Evolutionary conservation across 805 yeast genomes (phyloP).

Genomic region (Ogataea parapolymorpha): DNA sequence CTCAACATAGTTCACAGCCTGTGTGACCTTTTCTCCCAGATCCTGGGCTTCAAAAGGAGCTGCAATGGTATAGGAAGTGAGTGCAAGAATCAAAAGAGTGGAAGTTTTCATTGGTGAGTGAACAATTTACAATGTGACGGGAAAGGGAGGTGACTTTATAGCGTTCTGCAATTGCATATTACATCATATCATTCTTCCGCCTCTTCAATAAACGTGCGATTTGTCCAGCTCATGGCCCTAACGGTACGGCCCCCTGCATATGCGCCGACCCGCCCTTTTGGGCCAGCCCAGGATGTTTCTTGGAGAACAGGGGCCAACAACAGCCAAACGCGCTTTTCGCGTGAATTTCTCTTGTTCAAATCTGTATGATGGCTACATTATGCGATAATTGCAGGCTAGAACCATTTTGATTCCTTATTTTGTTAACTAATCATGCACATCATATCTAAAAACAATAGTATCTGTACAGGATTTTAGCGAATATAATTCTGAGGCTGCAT

Average conservation of each 20-base stretch:
- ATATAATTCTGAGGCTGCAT: neutral
- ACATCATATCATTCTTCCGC: neutral
- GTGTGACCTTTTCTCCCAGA: neutral
- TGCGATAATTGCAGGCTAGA: neutral
- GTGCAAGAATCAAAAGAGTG: constrained; percentile 6
- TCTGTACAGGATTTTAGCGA: constrained; percentile 3
- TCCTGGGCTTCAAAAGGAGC: constrained; percentile 9
- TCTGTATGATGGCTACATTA: neutral
- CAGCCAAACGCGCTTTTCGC: neutral
- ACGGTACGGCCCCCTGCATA: neutral
- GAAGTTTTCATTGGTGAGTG: constrained; percentile 7
- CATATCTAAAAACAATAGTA: constrained; percentile 4
- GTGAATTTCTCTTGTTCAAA: neutral
- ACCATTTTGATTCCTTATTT: neutral
- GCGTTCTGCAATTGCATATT: neutral
- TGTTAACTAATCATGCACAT: neutral
- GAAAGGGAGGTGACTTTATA: neutral
- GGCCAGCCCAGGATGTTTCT: neutral
- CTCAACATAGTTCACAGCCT: neutral
- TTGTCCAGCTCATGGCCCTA: neutral
- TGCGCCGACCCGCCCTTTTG: neutral
- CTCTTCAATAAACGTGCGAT: neutral
- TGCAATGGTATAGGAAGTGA: constrained; percentile 4
- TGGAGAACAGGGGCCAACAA: neutral
- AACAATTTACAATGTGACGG: neutral